phyloP scores from a whole-genome alignment of 2,329 filamentous ascomycete species.

The Stagonosporopsis cucurbitacearum region DNA sequence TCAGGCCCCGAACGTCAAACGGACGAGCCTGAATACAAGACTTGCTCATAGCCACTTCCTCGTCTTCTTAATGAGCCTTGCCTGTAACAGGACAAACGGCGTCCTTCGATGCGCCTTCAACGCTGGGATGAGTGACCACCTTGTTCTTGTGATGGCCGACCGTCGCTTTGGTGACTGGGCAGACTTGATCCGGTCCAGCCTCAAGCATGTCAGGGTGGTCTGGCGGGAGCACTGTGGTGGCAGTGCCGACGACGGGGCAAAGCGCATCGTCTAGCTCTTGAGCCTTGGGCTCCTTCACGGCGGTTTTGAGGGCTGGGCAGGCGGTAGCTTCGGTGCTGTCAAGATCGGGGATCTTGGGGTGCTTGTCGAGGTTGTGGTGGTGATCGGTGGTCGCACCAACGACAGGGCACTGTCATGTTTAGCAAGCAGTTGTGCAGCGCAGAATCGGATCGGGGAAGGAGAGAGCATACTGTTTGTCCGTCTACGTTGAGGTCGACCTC shows the following conservation, averaged over 20 bases:
- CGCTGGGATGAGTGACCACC: conserved; percentile 50
- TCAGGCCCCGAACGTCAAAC: conserved; percentile 14
- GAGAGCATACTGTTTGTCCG: conserved; percentile 41
- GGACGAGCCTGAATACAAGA: background rate
- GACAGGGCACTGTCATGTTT: conserved; percentile 47
- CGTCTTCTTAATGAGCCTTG: conserved; percentile 24
- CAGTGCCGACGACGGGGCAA: conserved; percentile 55
- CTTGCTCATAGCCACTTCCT: background rate
- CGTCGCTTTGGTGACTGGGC: conserved; percentile 54
- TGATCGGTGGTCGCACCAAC: conserved; percentile 55
- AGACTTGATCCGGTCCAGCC: conserved; percentile 49
- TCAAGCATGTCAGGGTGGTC: conserved; percentile 51
- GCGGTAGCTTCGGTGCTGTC: conserved; percentile 40
- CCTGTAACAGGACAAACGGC: conserved; percentile 54
- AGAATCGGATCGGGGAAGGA: no score
- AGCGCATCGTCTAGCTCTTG: conserved; percentile 52
- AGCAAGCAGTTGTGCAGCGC: background rate
- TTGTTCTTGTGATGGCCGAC: conserved; percentile 54
- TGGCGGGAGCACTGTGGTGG: conserved; percentile 51
- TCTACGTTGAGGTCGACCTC: conserved; percentile 48
- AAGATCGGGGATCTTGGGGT: conserved; percentile 47
- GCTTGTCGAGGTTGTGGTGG: conserved; percentile 53
- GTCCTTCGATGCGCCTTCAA: conserved; percentile 47
- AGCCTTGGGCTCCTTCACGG: conserved; percentile 44
- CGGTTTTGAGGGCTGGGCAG: conserved; percentile 52